phyloP scores from a whole-genome alignment of 352 stramenopile genomes.

The Paralagenidium karlingii region DNA sequence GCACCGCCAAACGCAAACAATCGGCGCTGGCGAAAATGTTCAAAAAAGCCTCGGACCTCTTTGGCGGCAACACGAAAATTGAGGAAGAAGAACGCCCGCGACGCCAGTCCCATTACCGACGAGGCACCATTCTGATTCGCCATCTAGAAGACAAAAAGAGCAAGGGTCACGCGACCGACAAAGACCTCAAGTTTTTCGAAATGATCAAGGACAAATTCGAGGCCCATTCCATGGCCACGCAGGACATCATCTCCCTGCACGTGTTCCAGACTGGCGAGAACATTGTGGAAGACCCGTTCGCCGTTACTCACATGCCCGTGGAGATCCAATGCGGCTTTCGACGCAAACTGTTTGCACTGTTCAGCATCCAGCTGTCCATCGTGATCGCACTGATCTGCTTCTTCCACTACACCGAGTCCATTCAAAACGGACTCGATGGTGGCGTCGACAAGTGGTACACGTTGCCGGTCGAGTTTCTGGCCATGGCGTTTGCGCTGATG shows the following conservation, averaged over 20 bases:
- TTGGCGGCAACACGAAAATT: slow-evolving; percentile 27
- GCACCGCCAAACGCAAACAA: no score
- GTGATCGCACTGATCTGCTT: slow-evolving; percentile 28
- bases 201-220: slow-evolving; percentile 62
- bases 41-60: no score
- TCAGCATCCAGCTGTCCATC: slow-evolving; percentile 45
- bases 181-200: slow-evolving; percentile 75
- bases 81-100: slow-evolving; percentile 22
- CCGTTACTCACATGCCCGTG: slow-evolving; percentile 53
- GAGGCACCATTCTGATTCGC: slow-evolving; percentile 55
- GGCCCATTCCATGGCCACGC: slow-evolving; percentile 55
- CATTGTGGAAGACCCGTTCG: slow-evolving; percentile 54
- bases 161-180: slow-evolving; percentile 37
- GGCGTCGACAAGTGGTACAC: slow-evolving; percentile 28
- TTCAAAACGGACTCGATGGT: slow-evolving; percentile 12
- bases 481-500: slow-evolving; percentile 37
- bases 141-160: slow-evolving; percentile 57
- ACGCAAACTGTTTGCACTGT: slow-evolving; percentile 59
- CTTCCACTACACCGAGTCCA: slow-evolving; percentile 17
- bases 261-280: slow-evolving; percentile 67
- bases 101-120: slow-evolving; percentile 41
- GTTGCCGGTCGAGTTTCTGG: slow-evolving; percentile 29
- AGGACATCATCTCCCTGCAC: slow-evolving; percentile 60
- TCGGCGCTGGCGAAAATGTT: no score
- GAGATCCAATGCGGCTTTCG: slow-evolving; percentile 58